phyloP scores from a whole-genome alignment of 495 filamentous ascomycete species.

The Neurospora tetrasperma region DNA sequence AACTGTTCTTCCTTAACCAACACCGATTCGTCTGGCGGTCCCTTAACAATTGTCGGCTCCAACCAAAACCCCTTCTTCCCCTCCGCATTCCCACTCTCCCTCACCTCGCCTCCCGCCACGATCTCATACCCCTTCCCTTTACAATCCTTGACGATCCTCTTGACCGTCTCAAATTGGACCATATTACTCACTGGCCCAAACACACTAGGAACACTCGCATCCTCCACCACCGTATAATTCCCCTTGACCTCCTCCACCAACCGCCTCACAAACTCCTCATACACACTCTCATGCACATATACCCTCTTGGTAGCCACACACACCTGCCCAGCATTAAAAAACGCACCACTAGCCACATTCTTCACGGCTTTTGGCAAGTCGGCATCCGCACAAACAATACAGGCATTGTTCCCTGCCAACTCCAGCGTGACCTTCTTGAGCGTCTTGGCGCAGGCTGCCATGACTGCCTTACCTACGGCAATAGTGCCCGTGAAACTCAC shows the following conservation, averaged over 20 bases:
- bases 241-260: constrained; percentile 46
- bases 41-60: constrained; percentile 37
- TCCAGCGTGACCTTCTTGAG: constrained; percentile 45
- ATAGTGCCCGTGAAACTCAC: constrained; percentile 62
- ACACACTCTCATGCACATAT: constrained; percentile 59
- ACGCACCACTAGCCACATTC: constrained; percentile 38
- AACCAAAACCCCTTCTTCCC: constrained; percentile 37
- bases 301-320: constrained; percentile 49
- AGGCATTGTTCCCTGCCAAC: constrained; percentile 59
- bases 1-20: constrained; percentile 43
- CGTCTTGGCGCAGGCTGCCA: constrained; percentile 48
- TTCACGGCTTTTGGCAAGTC: constrained; percentile 51
- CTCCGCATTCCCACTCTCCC: background rate
- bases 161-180: constrained; percentile 46
- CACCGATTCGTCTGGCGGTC: constrained; percentile 33
- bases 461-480: constrained; percentile 52
- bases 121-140: constrained; percentile 35
- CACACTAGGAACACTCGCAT: constrained; percentile 29
- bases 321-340: constrained; percentile 52
- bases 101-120: constrained; percentile 23
- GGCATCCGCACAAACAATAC: constrained; percentile 54
- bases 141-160: constrained; percentile 37
- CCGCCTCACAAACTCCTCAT: constrained; percentile 46
- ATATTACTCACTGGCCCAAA: constrained; percentile 52
- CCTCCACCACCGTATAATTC: constrained; percentile 29